phyloP scores from a whole-genome alignment of 257 asterid species.

The Jacaranda copaia region DNA sequence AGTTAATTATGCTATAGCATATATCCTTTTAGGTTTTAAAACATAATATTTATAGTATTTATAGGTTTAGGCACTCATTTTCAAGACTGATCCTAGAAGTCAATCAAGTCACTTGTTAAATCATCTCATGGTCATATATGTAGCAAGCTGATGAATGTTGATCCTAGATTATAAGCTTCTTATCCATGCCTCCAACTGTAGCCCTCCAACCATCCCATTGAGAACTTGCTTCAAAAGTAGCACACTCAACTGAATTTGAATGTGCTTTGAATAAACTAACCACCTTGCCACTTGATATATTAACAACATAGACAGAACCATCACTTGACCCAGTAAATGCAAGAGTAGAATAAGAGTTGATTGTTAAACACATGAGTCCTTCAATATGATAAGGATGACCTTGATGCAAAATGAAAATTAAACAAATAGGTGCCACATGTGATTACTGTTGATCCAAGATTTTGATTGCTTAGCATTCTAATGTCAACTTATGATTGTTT shows the following conservation, averaged over 20 bases:
- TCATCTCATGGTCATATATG: slow-evolving; percentile 89
- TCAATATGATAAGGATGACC: slow-evolving; percentile 85
- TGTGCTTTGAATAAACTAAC: slow-evolving; percentile 77
- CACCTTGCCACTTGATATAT: slow-evolving; percentile 70
- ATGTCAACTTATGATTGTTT: neutral
- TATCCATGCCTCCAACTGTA: slow-evolving; percentile 92
- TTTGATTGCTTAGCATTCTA: neutral
- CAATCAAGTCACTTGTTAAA: no score
- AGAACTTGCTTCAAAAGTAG: slow-evolving; percentile 72
- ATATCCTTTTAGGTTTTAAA: no score
- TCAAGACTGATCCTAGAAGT: no score
- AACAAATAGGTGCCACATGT: neutral
- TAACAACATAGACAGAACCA: no score
- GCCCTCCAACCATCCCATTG: slow-evolving; percentile 64
- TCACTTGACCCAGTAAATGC: slow-evolving; percentile 77
- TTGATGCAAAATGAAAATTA: slow-evolving; percentile 24
- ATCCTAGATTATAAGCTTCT: slow-evolving; percentile 88
- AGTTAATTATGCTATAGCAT: no score
- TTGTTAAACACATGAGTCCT: slow-evolving; percentile 86
- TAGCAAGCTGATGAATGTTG: slow-evolving; percentile 71
- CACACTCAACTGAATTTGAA: slow-evolving; percentile 89
- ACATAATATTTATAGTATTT: no score
- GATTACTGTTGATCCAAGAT: neutral
- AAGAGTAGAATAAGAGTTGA: slow-evolving; percentile 78
- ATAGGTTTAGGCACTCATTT: no score